Percentiles rank a stretch among this genome's conserved stretches.
Conservation (phyloP, 768 basidiomycete genomes). For the Leccinum longicurvipes region DNA sequence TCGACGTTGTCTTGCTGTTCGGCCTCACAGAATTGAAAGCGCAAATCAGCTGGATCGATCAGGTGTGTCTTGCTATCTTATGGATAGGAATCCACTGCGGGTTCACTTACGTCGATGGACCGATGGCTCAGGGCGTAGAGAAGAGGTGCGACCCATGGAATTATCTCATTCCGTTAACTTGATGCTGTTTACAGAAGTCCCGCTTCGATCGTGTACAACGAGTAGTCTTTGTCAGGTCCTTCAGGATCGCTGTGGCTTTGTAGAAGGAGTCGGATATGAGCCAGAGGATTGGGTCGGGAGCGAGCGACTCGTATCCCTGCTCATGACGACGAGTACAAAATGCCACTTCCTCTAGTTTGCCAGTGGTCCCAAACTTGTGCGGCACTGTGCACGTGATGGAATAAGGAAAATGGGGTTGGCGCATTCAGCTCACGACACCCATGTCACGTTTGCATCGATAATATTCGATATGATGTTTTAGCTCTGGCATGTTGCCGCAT, state of each 20-base stretch:
- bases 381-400: background rate
- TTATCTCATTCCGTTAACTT: background rate
- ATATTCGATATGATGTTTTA: background rate
- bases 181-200: constrained; percentile 10
- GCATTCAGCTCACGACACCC: too few relatives aligned
- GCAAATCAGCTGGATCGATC: constrained; percentile 40
- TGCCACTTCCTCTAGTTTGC: too few relatives aligned
- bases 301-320: too few relatives aligned
- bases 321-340: too few relatives aligned
- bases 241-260: background rate
- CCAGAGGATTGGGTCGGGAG: too few relatives aligned
- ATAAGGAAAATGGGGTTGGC: background rate
- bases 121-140: constrained; percentile 12
- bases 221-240: background rate
- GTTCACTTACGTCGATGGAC: background rate
- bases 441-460: background rate
- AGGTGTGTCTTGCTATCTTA: constrained; percentile 3
- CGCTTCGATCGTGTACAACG: constrained; percentile 21
- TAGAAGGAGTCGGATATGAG: too few relatives aligned
- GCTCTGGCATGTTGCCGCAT: background rate
- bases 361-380: background rate
- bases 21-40: constrained; percentile 46
- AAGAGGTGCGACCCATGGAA: constrained; percentile 4
- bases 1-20: constrained; percentile 37
- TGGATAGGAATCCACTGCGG: too few relatives aligned